Evolutionary conservation across 1,139 yeast genomes (phyloP).

Genomic region (Blastobotrys proliferans): DNA sequence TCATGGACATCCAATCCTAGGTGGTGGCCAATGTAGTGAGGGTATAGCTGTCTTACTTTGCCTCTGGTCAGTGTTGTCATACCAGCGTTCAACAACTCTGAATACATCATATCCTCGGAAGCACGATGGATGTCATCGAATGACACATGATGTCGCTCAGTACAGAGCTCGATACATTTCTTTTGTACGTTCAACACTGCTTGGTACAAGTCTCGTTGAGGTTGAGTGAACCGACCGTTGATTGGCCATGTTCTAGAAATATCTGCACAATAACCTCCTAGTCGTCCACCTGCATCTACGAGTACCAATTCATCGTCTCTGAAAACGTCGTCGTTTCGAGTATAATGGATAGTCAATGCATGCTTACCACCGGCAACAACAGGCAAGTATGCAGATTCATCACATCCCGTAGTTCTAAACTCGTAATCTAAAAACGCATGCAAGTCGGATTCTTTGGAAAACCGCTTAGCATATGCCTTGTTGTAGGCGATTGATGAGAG

Average conservation of each 20-base stretch:
- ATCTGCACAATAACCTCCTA: slow-evolving; percentile 95
- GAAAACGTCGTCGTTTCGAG: slow-evolving; percentile 78
- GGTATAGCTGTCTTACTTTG: slow-evolving; percentile 53
- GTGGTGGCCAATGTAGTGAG: slow-evolving; percentile 95
- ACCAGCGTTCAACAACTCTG: slow-evolving; percentile 71
- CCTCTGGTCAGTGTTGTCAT: slow-evolving; percentile 37
- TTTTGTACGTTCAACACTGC: slow-evolving; percentile 84
- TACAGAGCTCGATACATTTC: slow-evolving; percentile 67
- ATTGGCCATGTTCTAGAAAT: slow-evolving; percentile 97
- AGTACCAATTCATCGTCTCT: slow-evolving; percentile 76
- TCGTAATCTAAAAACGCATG: slow-evolving; percentile 80
- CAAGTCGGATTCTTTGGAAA: slow-evolving; percentile 69
- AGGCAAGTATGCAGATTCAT: slow-evolving; percentile 84
- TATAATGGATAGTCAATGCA: slow-evolving; percentile 84
- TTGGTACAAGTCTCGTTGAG: slow-evolving; percentile 83
- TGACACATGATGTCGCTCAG: slow-evolving; percentile 48
- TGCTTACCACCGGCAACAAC: slow-evolving; percentile 93
- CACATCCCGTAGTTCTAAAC: slow-evolving; percentile 84
- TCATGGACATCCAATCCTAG: slow-evolving; percentile 93
- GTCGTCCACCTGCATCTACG: slow-evolving; percentile 91
- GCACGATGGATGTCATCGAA: slow-evolving; percentile 73
- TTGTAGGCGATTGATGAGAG: slow-evolving; percentile 82
- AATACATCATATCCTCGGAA: slow-evolving; percentile 55
- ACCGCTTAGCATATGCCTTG: slow-evolving; percentile 59
- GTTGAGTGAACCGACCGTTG: slow-evolving; percentile 59